These are phyloP conservation scores for Panellus pusillus DNA, from an alignment of 768 basidiomycete species.

Conservation along the genomic window DNA sequence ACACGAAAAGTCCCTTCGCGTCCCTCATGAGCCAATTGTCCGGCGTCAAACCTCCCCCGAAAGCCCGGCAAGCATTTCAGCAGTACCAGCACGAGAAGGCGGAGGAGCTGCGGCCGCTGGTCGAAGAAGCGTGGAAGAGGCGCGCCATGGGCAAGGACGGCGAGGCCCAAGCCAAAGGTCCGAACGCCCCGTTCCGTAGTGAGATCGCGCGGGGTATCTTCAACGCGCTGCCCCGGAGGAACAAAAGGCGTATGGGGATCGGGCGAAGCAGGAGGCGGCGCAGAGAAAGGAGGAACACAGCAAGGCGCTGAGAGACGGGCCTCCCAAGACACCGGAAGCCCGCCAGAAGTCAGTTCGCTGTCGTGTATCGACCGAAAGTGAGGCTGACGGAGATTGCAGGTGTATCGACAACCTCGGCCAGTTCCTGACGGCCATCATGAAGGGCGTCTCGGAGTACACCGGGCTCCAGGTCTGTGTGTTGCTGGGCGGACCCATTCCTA, in stretches of 20 bases:
- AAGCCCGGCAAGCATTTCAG: conserved; percentile 7
- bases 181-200: not conserved
- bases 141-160: conserved; percentile 1
- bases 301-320: not conserved
- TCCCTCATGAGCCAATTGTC: not conserved
- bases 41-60: not conserved
- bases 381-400: not conserved
- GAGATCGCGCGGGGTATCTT: not conserved
- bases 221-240: not conserved
- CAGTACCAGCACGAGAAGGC: conserved; percentile 5
- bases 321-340: not conserved
- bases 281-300: not conserved
- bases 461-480: not conserved
- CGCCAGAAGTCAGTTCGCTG: conserved; percentile 1
- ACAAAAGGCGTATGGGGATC: not conserved
- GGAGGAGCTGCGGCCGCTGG: not conserved
- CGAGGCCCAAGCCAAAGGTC: not conserved
- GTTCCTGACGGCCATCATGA: conserved; percentile 1
- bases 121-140: no score
- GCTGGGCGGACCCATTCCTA: conserved; percentile 6
- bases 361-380: not conserved
- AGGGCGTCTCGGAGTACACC: conserved; percentile 1
- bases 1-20: not conserved
- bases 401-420: not conserved
- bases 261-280: not conserved